phyloP scores from a whole-genome alignment of 495 filamentous ascomycete genomes.

The Clavariopsis aquatica region DNA sequence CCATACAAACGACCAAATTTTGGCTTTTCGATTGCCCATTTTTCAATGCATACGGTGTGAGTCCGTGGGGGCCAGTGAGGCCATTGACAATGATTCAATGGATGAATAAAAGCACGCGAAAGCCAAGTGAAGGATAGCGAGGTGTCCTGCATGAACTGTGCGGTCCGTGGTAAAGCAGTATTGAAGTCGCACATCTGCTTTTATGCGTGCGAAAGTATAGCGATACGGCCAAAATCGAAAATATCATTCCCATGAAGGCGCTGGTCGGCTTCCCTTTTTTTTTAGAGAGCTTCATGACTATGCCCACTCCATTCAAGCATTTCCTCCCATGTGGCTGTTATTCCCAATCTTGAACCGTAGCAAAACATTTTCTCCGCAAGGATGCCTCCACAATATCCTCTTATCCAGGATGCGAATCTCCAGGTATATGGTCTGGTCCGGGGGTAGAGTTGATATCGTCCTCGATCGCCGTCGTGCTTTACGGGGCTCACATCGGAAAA shows the following conservation, averaged over 20 bases:
- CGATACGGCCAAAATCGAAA: neutral
- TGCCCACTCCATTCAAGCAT: neutral
- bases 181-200: neutral
- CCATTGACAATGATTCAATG: neutral
- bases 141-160: too few relatives aligned
- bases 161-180: neutral
- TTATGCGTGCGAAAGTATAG: neutral
- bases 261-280: neutral
- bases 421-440: neutral
- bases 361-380: too few relatives aligned
- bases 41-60: neutral
- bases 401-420: neutral
- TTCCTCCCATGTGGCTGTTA: neutral
- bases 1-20: neutral
- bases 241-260: neutral
- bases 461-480: neutral
- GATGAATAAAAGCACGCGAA: too few relatives aligned
- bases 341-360: neutral
- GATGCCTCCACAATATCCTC: neutral
- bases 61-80: neutral
- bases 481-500: conserved; percentile 13
- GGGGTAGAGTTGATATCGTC: conserved; percentile 3
- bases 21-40: neutral
- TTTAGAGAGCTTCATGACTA: neutral
- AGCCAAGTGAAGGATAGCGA: too few relatives aligned